A percentile compares a stretch with the other conserved stretches of the same genome.
Evolutionary conservation across 2,329 filamentous ascomycete genomes (phyloP).

Genomic region (Bipolaris gigantea): DNA sequence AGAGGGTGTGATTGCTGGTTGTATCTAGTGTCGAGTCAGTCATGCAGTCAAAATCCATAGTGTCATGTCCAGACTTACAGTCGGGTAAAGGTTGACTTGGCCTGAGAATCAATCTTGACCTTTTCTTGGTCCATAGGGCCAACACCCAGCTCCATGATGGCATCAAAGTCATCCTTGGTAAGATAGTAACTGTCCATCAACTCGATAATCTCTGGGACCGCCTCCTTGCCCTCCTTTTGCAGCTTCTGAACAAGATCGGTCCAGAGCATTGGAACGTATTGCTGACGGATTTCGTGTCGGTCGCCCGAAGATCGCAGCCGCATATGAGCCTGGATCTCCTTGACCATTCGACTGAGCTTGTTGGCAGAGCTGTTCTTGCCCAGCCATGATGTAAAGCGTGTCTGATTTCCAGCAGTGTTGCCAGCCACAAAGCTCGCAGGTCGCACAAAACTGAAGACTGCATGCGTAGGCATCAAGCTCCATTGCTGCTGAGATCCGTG

Average conservation of each 20-base stretch:
- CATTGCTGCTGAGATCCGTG: conserved; percentile 97
- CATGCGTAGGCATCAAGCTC: conserved; percentile 96
- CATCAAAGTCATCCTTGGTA: conserved; percentile 92
- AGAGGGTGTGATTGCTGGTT: conserved; percentile 85
- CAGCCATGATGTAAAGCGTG: conserved; percentile 86
- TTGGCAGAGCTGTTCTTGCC: conserved; percentile 87
- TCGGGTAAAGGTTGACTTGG: conserved; percentile 88
- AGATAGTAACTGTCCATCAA: conserved; percentile 97
- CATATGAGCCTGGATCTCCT: conserved; percentile 98
- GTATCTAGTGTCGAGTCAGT: conserved; percentile 61
- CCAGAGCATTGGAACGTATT: conserved; percentile 91
- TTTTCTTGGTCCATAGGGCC: conserved; percentile 77
- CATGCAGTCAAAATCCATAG: neutral
- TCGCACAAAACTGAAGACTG: conserved; percentile 90
- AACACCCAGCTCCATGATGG: conserved; percentile 86
- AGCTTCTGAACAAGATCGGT: conserved; percentile 74
- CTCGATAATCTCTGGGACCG: conserved; percentile 80
- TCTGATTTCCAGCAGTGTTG: conserved; percentile 65
- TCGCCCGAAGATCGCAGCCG: conserved; percentile 87
- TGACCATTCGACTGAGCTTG: conserved; percentile 75
- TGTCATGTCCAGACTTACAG: conserved; percentile 60
- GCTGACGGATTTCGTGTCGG: conserved; percentile 88
- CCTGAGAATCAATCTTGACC: conserved; percentile 78
- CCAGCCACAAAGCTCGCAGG: conserved; percentile 87
- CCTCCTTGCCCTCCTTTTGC: conserved; percentile 77